phyloP scores from a whole-genome alignment of 2,329 filamentous ascomycete genomes.

The Cadophora gregata region DNA sequence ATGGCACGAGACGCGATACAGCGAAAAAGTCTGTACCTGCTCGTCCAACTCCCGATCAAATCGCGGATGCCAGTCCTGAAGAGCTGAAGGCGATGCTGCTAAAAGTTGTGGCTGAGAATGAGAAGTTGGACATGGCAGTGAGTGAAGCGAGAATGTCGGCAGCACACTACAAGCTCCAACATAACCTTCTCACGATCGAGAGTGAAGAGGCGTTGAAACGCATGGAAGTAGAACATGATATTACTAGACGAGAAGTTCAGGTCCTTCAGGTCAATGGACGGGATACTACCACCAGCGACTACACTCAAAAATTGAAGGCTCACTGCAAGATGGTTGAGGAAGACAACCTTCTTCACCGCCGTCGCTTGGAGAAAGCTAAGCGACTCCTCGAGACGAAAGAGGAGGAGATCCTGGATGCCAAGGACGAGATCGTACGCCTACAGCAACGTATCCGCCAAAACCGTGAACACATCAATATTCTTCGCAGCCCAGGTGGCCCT shows the following conservation, averaged over 20 bases:
- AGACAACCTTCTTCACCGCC: slow-evolving; percentile 68
- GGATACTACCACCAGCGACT: slow-evolving; percentile 60
- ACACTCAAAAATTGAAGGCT: slow-evolving; percentile 66
- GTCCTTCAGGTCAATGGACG: slow-evolving; percentile 77
- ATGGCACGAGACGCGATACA: slow-evolving; percentile 35
- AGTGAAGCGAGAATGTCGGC: slow-evolving; percentile 79
- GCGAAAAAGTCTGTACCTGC: background rate
- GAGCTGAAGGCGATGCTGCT: slow-evolving; percentile 64
- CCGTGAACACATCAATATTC: slow-evolving; percentile 80
- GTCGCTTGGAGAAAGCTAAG: slow-evolving; percentile 74
- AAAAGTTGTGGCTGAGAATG: slow-evolving; percentile 60
- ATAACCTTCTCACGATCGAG: slow-evolving; percentile 82
- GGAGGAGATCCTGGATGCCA: slow-evolving; percentile 71
- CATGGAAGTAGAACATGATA: slow-evolving; percentile 88
- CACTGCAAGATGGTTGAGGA: slow-evolving; percentile 70
- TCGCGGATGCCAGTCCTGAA: slow-evolving; percentile 59
- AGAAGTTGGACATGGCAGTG: slow-evolving; percentile 54
- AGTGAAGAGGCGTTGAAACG: slow-evolving; percentile 85
- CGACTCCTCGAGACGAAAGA: slow-evolving; percentile 80
- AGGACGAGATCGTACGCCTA: slow-evolving; percentile 78
- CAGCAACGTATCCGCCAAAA: slow-evolving; percentile 88
- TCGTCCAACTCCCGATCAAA: slow-evolving; percentile 53
- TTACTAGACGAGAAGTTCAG: slow-evolving; percentile 87
- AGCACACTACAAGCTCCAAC: slow-evolving; percentile 89
- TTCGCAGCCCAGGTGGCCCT: slow-evolving; percentile 76